Conservation (phyloP, 148 eudicot genomes). For the Nyssa sinensis region DNA sequence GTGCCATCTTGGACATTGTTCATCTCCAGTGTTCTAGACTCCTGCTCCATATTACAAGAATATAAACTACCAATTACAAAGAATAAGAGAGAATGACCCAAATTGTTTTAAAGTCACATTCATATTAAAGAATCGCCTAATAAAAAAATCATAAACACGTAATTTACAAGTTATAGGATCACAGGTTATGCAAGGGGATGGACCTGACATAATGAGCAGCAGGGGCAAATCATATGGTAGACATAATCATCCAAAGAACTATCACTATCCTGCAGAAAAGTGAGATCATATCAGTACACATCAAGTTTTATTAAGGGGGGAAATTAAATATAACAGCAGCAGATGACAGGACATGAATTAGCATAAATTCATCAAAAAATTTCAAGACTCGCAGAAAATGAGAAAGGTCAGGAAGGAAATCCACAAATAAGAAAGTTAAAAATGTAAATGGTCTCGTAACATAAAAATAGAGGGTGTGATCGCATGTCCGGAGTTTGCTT, state of each 20-base stretch:
- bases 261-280: constrained; percentile 58
- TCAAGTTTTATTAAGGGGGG: too few relatives aligned
- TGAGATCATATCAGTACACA: constrained; percentile 6
- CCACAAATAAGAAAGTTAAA: not conserved
- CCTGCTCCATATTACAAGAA: constrained; percentile 39
- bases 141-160: not conserved
- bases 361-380: not conserved
- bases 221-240: constrained; percentile 82
- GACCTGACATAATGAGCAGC: constrained; percentile 88
- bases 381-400: not conserved
- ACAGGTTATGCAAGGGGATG: constrained; percentile 4
- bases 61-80: not conserved
- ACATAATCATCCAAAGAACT: constrained; percentile 75
- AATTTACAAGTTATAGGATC: not conserved
- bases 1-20: constrained; percentile 92
- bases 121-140: not conserved
- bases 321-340: too few relatives aligned
- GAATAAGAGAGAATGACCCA: not conserved
- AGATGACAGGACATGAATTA: not conserved
- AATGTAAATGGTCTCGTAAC: not conserved
- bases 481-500: too few relatives aligned
- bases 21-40: constrained; percentile 88
- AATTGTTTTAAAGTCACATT: not conserved
- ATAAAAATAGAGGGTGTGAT: too few relatives aligned
- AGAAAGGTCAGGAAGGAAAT: not conserved